Evolutionary conservation across 768 basidiomycete species (phyloP).

Genomic region (Fomitopsis pulvina): DNA sequence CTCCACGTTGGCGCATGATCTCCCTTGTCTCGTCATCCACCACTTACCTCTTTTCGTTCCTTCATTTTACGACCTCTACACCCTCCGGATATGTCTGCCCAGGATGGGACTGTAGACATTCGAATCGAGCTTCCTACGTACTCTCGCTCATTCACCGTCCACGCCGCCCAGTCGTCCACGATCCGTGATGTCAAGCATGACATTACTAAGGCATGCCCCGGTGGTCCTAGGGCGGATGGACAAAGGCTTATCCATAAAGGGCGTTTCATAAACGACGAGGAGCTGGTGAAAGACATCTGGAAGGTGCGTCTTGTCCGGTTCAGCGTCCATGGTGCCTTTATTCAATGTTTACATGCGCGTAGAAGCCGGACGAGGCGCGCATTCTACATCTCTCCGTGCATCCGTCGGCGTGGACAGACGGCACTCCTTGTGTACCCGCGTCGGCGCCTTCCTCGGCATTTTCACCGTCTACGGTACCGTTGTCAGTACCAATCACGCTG

Average conservation of each 20-base stretch:
- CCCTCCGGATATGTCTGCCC: neutral
- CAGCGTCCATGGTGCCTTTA: neutral
- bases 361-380: constrained; percentile 52
- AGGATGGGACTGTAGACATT: constrained; percentile 29
- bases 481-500: neutral
- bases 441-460: neutral
- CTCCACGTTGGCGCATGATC: constrained; percentile 1
- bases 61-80: neutral
- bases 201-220: constrained; percentile 54
- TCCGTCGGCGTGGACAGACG: constrained; percentile 61
- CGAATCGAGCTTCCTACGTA: constrained; percentile 75
- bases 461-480: neutral
- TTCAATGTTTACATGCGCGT: constrained; percentile 7
- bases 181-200: constrained; percentile 62
- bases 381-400: constrained; percentile 75
- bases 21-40: neutral
- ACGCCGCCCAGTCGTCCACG: constrained; percentile 40
- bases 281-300: constrained; percentile 65
- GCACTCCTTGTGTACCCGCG: no score
- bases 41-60: neutral
- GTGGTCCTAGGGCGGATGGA: constrained; percentile 60
- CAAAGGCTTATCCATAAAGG: constrained; percentile 77
- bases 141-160: constrained; percentile 56
- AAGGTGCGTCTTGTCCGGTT: constrained; percentile 37
- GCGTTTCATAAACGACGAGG: constrained; percentile 55